Evolutionary conservation across 441 rosid species (phyloP), one percentile per base, ranked within the genome.

Genomic region (Euphorbia corollata): DNA sequence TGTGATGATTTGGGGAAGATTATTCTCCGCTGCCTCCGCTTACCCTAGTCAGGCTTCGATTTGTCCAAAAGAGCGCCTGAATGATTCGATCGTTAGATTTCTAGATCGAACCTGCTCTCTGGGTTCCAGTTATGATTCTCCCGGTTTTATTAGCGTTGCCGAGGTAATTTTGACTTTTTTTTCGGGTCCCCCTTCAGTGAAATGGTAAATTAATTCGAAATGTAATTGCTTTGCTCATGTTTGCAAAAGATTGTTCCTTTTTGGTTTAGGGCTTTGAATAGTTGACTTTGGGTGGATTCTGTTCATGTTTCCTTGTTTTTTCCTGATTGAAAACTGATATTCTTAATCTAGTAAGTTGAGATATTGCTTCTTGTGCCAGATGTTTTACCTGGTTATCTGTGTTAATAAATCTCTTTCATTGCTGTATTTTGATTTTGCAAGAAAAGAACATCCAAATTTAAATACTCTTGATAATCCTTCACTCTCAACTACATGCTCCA

Each of bases 11-110:
- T 83, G 64, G 61, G 77, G 77, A 68, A 81, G 71, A 34, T 74
- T 79, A 55, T 51, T 75, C 20, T 69, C 55, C 64, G 68, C 83
- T 24, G 74, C 63, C 64, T 38, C 74, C 36, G 65, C 51, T 47
- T 43, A 38, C 34, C 47, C 71, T 66, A 77, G 59, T 71, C 73
- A 66, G 73, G 70, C 68, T 80, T 78, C 87, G 59, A 63, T 82
- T 32, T 91, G 96, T 73, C 74, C 78, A 22, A 51, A n/a, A 55
- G 78, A 60, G 65, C 69, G 87, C 39, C 43, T 69, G 38, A 41
- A 63, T 27, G 91, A 84, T 69, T 82, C 82, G 73, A 77, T 84
- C 82, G 79, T 84, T 60, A 77, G 79, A 73, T 79, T 85, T 71
- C 77, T 72, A 57, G 78, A 87, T 77, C 80, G 67, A 20, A 59